phyloP scores from a whole-genome alignment of 1,284 basidiomycete species.

The Leccinum fallax region DNA sequence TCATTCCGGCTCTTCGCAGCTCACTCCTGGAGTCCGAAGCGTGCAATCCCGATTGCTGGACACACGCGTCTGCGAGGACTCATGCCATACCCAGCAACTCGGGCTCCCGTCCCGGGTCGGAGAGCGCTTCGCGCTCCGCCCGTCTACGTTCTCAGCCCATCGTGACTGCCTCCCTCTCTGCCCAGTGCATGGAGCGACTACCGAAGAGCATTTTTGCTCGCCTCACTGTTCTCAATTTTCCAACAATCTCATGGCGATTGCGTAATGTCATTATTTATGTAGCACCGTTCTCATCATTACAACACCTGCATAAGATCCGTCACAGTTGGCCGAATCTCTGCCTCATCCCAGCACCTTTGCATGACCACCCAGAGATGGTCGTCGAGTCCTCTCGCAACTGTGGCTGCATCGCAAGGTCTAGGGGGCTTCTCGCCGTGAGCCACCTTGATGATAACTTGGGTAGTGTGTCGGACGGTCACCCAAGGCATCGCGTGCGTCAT shows the following conservation, averaged over 20 bases:
- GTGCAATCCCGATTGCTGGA: too few species aligned
- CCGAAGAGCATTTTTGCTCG: not conserved
- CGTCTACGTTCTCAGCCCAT: too few species aligned
- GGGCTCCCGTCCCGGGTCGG: too few species aligned
- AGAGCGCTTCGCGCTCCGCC: too few species aligned
- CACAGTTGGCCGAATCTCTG: conserved; percentile 44
- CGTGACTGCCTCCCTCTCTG: too few species aligned
- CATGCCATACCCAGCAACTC: too few species aligned
- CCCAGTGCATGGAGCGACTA: too few species aligned
- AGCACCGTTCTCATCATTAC: not conserved
- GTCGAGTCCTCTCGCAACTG: conserved; percentile 47
- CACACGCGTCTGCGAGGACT: too few species aligned
- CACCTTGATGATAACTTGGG: conserved; percentile 51
- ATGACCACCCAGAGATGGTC: conserved; percentile 50
- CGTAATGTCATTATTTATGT: not conserved
- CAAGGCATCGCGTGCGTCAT: conserved; percentile 55
- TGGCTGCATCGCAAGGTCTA: conserved; percentile 39
- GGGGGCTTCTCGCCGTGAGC: conserved; percentile 44
- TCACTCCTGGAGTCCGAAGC: too few species aligned
- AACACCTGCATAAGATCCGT: conserved; percentile 37
- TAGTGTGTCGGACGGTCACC: conserved; percentile 46
- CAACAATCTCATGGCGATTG: too few species aligned
- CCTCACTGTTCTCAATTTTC: not conserved
- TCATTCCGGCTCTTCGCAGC: too few species aligned
- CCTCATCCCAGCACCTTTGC: conserved; percentile 45